Evolutionary conservation across 768 basidiomycete genomes (phyloP), one percentile per base, ranked within the genome.

Genomic region (Inosperma sp.): DNA sequence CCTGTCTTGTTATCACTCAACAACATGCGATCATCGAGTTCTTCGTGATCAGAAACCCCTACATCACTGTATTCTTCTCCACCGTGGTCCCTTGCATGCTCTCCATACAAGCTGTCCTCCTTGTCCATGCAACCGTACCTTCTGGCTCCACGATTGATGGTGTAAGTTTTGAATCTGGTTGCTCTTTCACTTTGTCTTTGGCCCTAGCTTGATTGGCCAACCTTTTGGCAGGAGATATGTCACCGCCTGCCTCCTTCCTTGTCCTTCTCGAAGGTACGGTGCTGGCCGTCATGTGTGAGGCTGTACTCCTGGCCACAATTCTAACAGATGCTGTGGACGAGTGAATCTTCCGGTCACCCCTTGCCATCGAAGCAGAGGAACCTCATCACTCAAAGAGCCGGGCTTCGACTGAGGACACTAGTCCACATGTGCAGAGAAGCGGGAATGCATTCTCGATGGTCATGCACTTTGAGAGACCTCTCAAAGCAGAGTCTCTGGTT

Each of bases 81-180:
- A 16, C 57, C 54, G 13, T 58, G 59, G 7, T 51, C 41, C 14
- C 56, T 58, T 10, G 34, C 52, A 22, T 51, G 51, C 49, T 57
- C 56, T 27, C 56, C 58, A 49, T 25, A 19, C 9, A 29, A 19
- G 19, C 44, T 33, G 9, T 49, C 35, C 19, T 34, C 52, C 2
- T 36, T 31, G 14, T 48, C 48, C 7, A 29, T 13, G 33, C 44
- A 50, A 41, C 46, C 16, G 13, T 52, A 37, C 13, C 25, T 4
- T 60, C 60, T 2, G 57, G 62, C 37, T 64, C 63, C n/a, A 62
- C 31, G 46, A 65, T 62, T 5, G 63, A 62, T 16, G 84, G 84
- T 2, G 83, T 84, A 7, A 88, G 71, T 59, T 88, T 88, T 5
- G 85, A 88, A 56, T 89, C 87, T 3, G 86, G 86, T 14, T 81